phyloP scores from a whole-genome alignment of 306 rosid species.

The Vigna nakashimae region DNA sequence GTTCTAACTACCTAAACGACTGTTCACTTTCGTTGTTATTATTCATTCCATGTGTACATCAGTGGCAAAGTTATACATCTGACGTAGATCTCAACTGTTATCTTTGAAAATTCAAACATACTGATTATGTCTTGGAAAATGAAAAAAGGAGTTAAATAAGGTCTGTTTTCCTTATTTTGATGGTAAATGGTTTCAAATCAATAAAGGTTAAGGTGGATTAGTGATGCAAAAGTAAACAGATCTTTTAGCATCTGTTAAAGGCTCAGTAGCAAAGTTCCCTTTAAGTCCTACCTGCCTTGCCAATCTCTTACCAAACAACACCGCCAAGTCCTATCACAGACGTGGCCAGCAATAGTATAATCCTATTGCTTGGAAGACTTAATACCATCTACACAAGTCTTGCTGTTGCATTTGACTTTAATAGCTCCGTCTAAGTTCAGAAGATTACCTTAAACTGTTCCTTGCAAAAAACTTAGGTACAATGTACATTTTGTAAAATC shows the following conservation, averaged over 20 bases:
- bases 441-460: conserved; percentile 9
- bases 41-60: conserved; percentile 8
- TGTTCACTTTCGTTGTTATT: conserved; percentile 30
- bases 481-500: conserved; percentile 14
- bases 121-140: conserved; percentile 34
- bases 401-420: conserved; percentile 35
- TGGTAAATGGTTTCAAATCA: conserved; percentile 56
- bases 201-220: conserved; percentile 52
- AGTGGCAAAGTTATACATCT: conserved; percentile 19
- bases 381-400: conserved; percentile 15
- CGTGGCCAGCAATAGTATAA: conserved; percentile 13
- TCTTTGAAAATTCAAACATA: conserved; percentile 6
- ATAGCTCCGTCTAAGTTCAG: conserved; percentile 6
- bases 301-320: conserved; percentile 44
- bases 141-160: conserved; percentile 33
- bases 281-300: conserved; percentile 52
- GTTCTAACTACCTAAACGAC: conserved; percentile 18
- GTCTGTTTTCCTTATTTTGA: conserved; percentile 39
- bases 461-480: not conserved
- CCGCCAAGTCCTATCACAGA: conserved; percentile 35
- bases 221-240: conserved; percentile 58
- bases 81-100: conserved; percentile 17
- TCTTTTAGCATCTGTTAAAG: conserved; percentile 58
- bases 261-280: conserved; percentile 49
- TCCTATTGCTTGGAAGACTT: conserved; percentile 30